Base-by-base conservation (phyloP, 1,139 yeast genomes). In the Zhuliangozyma parablackwelliae region DNA sequence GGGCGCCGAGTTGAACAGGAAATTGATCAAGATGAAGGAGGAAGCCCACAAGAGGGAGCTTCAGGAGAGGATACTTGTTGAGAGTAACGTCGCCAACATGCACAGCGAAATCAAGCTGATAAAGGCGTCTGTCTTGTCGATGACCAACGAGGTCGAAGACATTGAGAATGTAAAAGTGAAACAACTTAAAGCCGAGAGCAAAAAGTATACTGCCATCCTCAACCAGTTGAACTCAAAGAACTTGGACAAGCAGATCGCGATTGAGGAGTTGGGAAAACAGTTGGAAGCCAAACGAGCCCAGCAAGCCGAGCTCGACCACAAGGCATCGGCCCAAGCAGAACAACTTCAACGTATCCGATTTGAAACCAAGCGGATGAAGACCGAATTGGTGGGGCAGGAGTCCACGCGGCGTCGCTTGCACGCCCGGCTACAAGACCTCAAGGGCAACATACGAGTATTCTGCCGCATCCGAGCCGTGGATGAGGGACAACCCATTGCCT, bases 371-470 rank as follows among this genome's bases (percentile, higher is more conserved):
- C 27, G 55, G 57, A 25, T 60, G 42, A 33, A 35, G 32, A 21
- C 21, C 28, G 31, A 35, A 28, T 32, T 45, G 23, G 30, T 42
- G 3, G 37, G 37, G 20, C 46, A 42, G 27, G 48, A 52, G 41
- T 26, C 37, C 12, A 20, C 27, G 30, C 69, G 97, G 47, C 65
- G 97, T n/a, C 56, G 63, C 16, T 60, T 87, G 3, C 97, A 89
- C 53, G 81, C 86, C 51, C 72, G 68, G 42, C 65, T 90, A 10
- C 97, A 90, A 56, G 96, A 88, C 42, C 59, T 90, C 30, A 87
- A 90, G 55, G 98, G 98, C 1, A 92, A 89, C 50, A 88, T 92
- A 29, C 65, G 98, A 31, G 97, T 92, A 0, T 89, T 82, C 50
- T 92, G 97, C 54, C 72, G 98, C 30, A 72, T 90, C 5, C 69